These are phyloP conservation scores for Arabidopsis hybrid DNA, from an alignment of 441 rosid genomes.

Conservation along the genomic window DNA sequence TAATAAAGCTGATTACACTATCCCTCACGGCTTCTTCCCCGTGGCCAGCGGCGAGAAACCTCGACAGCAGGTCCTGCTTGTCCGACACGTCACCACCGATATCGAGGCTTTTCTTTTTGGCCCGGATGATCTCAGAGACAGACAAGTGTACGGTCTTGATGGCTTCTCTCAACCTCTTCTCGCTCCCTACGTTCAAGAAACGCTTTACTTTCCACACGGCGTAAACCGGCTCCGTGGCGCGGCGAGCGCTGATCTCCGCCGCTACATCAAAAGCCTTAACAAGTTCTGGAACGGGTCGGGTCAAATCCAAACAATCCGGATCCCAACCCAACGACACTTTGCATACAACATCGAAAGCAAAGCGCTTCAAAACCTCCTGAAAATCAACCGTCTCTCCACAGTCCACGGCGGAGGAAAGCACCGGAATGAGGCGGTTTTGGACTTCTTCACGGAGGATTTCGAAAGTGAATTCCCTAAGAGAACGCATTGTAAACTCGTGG, in stretches of 20 bases:
- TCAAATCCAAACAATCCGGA: constrained; percentile 55
- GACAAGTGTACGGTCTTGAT: constrained; percentile 47
- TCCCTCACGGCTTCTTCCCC: constrained; percentile 58
- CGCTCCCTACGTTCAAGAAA: constrained; percentile 56
- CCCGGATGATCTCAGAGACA: constrained; percentile 52
- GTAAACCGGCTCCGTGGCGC: constrained; percentile 58
- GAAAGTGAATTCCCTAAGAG: constrained; percentile 54
- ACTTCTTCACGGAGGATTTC: constrained; percentile 61
- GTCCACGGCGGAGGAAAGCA: constrained; percentile 44
- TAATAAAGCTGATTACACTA: constrained; percentile 50
- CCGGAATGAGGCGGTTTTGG: constrained; percentile 48
- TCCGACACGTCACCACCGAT: constrained; percentile 40
- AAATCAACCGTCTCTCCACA: constrained; percentile 46
- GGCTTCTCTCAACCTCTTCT: constrained; percentile 53
- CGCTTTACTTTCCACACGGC: constrained; percentile 63
- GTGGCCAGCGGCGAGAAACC: constrained; percentile 56
- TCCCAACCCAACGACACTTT: constrained; percentile 62
- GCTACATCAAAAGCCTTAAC: constrained; percentile 61
- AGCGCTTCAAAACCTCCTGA: constrained; percentile 58
- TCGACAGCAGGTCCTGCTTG: constrained; percentile 65
- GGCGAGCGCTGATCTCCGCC: constrained; percentile 64
- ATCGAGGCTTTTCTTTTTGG: constrained; percentile 51
- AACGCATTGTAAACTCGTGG: constrained; percentile 55
- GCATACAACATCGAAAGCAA: constrained; percentile 64
- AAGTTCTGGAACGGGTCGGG: constrained; percentile 58